Evolutionary conservation across 805 yeast species (phyloP), one percentile per base, ranked within the genome.

Genomic region (Kodamaea kaohsiungensis): DNA sequence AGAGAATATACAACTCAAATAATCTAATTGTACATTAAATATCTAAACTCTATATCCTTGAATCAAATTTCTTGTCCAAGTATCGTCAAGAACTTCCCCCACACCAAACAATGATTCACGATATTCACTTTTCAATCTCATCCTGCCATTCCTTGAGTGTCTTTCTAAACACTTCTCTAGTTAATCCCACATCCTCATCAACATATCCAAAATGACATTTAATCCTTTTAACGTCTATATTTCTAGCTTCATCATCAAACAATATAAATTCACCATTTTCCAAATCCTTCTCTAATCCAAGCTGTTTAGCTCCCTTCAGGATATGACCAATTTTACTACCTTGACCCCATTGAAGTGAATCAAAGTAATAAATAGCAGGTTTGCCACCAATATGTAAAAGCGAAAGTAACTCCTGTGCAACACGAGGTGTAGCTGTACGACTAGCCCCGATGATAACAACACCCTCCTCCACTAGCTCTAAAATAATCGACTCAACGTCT

Each of bases 181-280:
- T 82, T 35, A 87, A 76, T 0, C 91, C 90, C 17, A 62, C 59
- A 22, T 73, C 71, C 43, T 86, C 87, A 61, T 85, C 82, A 7
- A 91, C 81, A 63, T 84, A 81, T 13, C 83, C 82, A 67, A 91
- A 91, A 51, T 81, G 79, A 25, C 89, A 90, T 3, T 91, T 91
- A 13, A 88, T 76, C 19, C 68, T 61, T 62, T 83, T 87, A 3
- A 91, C 96, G 60, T 91, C 97, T 56, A 71, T 78, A 64, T 91
- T 91, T 58, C 97, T 77, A 53, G 71, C 62, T 67, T 91, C 97
- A 66, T 91, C 97, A 65, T 91, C 97, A 62, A 83, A 91, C 53
- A 88, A 61, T 16, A 82, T 73, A 48, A 75, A 67, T 19, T 65
- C 60, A 1, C 78, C 76, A 7, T 60, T 51, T 16, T 55, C 51